Evolutionary conservation across 2,329 filamentous ascomycete species (phyloP).

Genomic region (Fusarium marasasianum): DNA sequence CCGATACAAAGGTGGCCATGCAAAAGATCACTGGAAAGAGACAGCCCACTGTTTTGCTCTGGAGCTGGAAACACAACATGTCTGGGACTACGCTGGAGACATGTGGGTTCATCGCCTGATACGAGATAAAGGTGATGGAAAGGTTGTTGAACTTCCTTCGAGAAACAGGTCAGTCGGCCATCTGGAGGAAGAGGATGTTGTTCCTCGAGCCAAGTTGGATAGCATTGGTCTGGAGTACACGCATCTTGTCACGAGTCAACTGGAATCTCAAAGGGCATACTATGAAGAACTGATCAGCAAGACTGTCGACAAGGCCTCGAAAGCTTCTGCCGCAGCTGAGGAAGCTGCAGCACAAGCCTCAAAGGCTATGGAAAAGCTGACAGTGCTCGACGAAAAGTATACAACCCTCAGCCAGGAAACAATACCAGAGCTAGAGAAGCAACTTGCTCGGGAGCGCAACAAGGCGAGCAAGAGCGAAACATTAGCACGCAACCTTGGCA

Average conservation of each 20-base stretch:
- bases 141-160: constrained; percentile 87
- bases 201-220: constrained; percentile 74
- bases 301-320: constrained; percentile 86
- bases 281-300: constrained; percentile 93
- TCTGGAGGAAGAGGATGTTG: constrained; percentile 68
- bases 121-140: constrained; percentile 90
- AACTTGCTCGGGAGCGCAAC: constrained; percentile 73
- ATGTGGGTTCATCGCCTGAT: constrained; percentile 96
- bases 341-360: constrained; percentile 63
- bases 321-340: constrained; percentile 74
- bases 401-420: constrained; percentile 63
- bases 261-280: constrained; percentile 91
- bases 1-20: constrained; percentile 91
- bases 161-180: constrained; percentile 50
- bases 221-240: constrained; percentile 94
- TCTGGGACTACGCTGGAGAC: constrained; percentile 98
- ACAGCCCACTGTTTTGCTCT: constrained; percentile 92
- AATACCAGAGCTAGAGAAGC: constrained; percentile 76
- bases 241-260: constrained; percentile 88
- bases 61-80: constrained; percentile 91
- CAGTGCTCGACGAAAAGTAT: constrained; percentile 57
- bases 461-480: constrained; percentile 77
- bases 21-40: constrained; percentile 91
- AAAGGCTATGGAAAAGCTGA: constrained; percentile 60
- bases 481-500: constrained; percentile 78